Conservation (phyloP, 2,329 filamentous ascomycete genomes). For the Calonectria pseudoturangicola region DNA sequence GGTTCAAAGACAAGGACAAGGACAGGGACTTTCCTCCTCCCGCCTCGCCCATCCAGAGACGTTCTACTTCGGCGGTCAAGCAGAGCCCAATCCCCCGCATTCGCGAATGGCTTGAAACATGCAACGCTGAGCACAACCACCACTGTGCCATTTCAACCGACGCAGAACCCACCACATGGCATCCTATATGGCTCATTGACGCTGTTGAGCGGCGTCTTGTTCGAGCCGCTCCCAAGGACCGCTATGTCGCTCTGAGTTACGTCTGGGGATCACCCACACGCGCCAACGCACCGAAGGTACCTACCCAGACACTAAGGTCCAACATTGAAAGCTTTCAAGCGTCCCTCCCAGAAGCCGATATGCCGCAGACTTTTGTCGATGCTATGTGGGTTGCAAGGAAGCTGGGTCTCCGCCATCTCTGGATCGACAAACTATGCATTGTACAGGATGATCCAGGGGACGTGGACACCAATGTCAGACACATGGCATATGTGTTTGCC, state of each 20-base stretch:
- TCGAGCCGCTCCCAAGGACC: conserved; percentile 60
- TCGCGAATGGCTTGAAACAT: conserved; percentile 66
- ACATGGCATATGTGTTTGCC: conserved; percentile 68
- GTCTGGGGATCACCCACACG: conserved; percentile 61
- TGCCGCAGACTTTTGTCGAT: conserved; percentile 65
- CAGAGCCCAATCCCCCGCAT: conserved; percentile 62
- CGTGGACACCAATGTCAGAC: conserved; percentile 62
- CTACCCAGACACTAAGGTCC: conserved; percentile 58
- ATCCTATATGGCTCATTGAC: conserved; percentile 65
- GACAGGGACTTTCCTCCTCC: conserved; percentile 48
- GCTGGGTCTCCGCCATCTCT: conserved; percentile 65
- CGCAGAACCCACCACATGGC: conserved; percentile 58
- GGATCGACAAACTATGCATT: conserved; percentile 68
- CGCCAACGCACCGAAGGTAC: conserved; percentile 52
- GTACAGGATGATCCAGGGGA: conserved; percentile 65
- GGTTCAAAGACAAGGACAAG: conserved; percentile 6
- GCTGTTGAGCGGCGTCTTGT: conserved; percentile 63
- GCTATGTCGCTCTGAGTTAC: conserved; percentile 68
- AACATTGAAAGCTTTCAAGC: conserved; percentile 62
- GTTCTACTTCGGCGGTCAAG: conserved; percentile 57
- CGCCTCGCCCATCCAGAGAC: conserved; percentile 53
- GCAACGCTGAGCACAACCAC: conserved; percentile 63
- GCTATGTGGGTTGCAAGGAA: conserved; percentile 67
- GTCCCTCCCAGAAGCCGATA: conserved; percentile 60
- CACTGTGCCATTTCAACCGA: conserved; percentile 61